Conservation (phyloP, 345 rosid genomes). For the Eucalyptus sp. region DNA sequence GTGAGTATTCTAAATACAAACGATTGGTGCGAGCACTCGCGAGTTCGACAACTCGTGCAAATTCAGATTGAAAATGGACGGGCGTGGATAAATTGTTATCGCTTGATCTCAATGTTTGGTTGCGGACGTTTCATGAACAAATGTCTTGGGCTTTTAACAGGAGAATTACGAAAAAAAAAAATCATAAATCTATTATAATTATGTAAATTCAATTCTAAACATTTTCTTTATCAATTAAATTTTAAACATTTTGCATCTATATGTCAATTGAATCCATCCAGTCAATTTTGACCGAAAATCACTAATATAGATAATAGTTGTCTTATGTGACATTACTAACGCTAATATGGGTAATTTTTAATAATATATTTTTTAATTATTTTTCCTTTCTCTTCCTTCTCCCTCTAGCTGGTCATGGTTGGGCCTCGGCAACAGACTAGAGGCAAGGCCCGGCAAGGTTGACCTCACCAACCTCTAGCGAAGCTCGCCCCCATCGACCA, state of each 20-base stretch:
- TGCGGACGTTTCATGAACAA: background rate
- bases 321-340: background rate
- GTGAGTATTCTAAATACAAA: background rate
- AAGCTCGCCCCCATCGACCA: rapidly evolving
- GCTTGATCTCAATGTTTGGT: background rate
- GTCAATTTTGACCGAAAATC: no score
- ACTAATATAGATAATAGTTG: rapidly evolving
- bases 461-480: rapidly evolving
- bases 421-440: no score
- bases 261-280: no score
- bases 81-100: background rate
- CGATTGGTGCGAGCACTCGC: background rate
- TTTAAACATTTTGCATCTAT: no score
- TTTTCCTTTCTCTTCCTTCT: no score
- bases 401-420: background rate
- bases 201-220: background rate
- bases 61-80: background rate
- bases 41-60: background rate
- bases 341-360: no score
- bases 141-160: background rate
- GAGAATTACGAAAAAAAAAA: no score
- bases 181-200: no score
- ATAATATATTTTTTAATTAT: no score
- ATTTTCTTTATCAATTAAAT: no score
- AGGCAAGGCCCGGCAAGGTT: no score